phyloP scores from a whole-genome alignment of 495 filamentous ascomycete species.

The Letharia lupina region DNA sequence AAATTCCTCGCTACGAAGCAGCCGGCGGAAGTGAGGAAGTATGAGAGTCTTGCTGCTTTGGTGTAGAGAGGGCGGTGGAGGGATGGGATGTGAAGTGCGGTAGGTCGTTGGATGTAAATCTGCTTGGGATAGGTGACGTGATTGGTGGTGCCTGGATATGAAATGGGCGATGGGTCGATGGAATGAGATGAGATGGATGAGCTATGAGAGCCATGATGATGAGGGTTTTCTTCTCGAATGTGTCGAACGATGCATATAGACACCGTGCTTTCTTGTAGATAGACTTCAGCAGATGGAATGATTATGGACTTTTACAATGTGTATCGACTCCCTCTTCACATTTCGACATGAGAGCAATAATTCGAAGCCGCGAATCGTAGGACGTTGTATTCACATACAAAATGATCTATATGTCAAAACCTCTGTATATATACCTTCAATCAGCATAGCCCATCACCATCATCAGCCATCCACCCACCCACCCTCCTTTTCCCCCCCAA shows the following conservation, averaged over 20 bases:
- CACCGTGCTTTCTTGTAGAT: not conserved
- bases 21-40: constrained; percentile 23
- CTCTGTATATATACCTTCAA: not conserved
- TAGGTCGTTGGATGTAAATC: too few relatives aligned
- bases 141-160: not conserved
- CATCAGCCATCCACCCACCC: not conserved
- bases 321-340: too few relatives aligned
- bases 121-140: not conserved
- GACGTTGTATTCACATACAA: not conserved
- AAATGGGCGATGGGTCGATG: not conserved
- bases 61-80: constrained; percentile 1
- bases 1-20: constrained; percentile 55
- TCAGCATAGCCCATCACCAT: not conserved
- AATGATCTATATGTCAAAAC: not conserved
- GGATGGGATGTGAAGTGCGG: not conserved
- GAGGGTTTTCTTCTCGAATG: not conserved
- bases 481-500: not conserved
- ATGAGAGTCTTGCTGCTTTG: constrained; percentile 22
- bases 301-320: not conserved
- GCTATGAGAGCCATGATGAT: not conserved
- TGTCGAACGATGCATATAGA: not conserved
- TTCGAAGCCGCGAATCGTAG: not conserved
- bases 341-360: not conserved
- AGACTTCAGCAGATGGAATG: not conserved
- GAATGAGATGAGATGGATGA: not conserved